Evolutionary conservation across 2,329 filamentous ascomycete genomes (phyloP), one percentile per base, ranked within the genome.

Genomic region (Penicillium sp.): DNA sequence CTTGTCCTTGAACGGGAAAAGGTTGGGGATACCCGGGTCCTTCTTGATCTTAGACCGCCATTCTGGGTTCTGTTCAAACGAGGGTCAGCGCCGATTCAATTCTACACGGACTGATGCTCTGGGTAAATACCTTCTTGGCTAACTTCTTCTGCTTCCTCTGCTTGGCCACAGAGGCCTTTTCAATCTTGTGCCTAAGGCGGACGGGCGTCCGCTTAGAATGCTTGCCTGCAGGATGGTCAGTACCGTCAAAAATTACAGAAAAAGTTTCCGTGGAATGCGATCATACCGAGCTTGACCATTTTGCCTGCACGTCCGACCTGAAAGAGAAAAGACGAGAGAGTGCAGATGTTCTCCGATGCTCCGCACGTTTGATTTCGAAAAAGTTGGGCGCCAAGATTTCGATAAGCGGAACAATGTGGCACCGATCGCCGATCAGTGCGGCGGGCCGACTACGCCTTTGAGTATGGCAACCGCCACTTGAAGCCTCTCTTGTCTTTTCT

Each of bases 1-100:
- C 79, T 88, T 92, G 72, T 96, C 92, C 78, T 99, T 99, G 81
- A 94, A 96, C 0, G 94, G 94, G 76, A 96, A 99, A 31, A 96
- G 77, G 69, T 97, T 99, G 36, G 94, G 94, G 56, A 99, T 96
- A 44, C 94, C 94, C 22, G 92, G 94, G 66, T 99, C 94, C 78
- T 97, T 99, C 83, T 96, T 97, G 62, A 96, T 72, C 72, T 91
- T 89, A 53, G 90, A 92, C 63, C 89, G 85, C 91, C 94, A 97
- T 89, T 96, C 85, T 30, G 94, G 92, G 73, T 96, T 96, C 84
- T 84, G 56, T 4, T 38, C 27, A 49, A n/a, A 50, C 4, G 35
- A 44, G 30, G 22, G 47, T 61, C n/a, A 64, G 55, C 50, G 40
- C 49, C 33, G 38, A 7, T 30, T 41, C 18, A 11, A 43, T 7